Evolutionary conservation across 2,329 filamentous ascomycete species (phyloP).

Genomic region (Pseudogymnoascus sp.): DNA sequence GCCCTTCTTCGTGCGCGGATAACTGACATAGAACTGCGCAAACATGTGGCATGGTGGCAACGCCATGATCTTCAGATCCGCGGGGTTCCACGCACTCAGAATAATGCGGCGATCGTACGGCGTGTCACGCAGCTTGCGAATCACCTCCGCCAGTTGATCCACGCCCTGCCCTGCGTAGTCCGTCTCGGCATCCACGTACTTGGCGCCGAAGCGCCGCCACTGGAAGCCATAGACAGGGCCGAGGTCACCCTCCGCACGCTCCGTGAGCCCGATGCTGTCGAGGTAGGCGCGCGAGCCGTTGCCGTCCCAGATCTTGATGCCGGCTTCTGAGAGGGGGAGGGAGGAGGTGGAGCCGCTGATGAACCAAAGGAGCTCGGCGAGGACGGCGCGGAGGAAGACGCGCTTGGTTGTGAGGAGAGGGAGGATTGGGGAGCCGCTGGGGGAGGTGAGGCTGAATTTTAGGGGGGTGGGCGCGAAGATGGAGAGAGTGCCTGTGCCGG

Average conservation of each 20-base stretch:
- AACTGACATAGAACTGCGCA: constrained; percentile 65
- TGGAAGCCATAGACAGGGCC: constrained; percentile 98
- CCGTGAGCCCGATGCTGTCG: constrained; percentile 71
- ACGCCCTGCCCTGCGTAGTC: constrained; percentile 87
- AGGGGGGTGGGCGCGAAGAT: constrained; percentile 82
- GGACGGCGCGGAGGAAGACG: constrained; percentile 83
- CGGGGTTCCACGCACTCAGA: constrained; percentile 88
- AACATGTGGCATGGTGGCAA: constrained; percentile 96
- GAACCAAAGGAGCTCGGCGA: constrained; percentile 96
- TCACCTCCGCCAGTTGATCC: constrained; percentile 86
- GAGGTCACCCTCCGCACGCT: constrained; percentile 81
- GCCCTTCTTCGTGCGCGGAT: constrained; percentile 22
- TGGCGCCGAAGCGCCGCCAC: constrained; percentile 95
- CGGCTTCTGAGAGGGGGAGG: constrained; percentile 64
- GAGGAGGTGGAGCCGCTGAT: constrained; percentile 78
- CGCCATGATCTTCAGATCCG: constrained; percentile 79
- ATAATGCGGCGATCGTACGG: constrained; percentile 90
- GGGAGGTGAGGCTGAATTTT: constrained; percentile 72
- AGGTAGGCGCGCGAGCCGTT: constrained; percentile 89
- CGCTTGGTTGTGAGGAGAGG: constrained; percentile 96
- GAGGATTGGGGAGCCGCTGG: constrained; percentile 55
- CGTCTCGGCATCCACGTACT: constrained; percentile 69
- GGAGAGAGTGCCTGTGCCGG: constrained; percentile 85
- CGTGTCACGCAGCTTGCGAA: constrained; percentile 73
- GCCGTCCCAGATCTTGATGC: constrained; percentile 97